phyloP scores from a whole-genome alignment of 495 filamentous ascomycete genomes.

The Penicillium verhagenii region DNA sequence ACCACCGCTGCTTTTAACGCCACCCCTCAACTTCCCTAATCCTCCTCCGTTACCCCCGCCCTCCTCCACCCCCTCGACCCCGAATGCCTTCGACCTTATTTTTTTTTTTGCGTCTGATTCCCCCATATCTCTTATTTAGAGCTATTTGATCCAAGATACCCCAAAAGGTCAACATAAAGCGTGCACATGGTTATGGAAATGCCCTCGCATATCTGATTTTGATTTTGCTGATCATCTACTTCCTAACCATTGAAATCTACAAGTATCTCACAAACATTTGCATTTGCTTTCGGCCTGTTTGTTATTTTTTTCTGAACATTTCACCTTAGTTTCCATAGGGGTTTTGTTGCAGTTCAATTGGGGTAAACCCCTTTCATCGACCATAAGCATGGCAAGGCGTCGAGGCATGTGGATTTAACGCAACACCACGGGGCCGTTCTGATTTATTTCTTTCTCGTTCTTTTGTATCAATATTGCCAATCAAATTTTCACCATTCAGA shows the following conservation, averaged over 20 bases:
- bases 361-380: background rate
- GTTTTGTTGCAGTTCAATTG: background rate
- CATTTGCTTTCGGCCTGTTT: constrained; percentile 1
- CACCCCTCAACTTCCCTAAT: background rate
- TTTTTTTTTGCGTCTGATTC: background rate
- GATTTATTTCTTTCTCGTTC: constrained; percentile 8
- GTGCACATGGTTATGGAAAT: background rate
- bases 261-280: background rate
- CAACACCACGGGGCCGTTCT: constrained; percentile 15
- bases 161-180: constrained; percentile 12
- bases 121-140: constrained; percentile 1
- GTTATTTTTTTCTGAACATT: constrained; percentile 1
- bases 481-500: constrained; percentile 3
- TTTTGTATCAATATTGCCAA: constrained; percentile 16
- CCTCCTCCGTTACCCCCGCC: background rate
- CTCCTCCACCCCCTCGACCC: constrained; percentile 15
- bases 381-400: constrained; percentile 39
- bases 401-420: constrained; percentile 18
- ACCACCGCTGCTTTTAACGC: constrained; percentile 1
- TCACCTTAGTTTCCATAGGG: constrained; percentile 1
- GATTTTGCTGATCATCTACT: background rate
- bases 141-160: constrained; percentile 29
- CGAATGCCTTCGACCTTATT: background rate
- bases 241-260: background rate
- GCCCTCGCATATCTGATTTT: constrained; percentile 1